phyloP scores from a whole-genome alignment of 352 stramenopile genomes.

The Pythium rishiriense region DNA sequence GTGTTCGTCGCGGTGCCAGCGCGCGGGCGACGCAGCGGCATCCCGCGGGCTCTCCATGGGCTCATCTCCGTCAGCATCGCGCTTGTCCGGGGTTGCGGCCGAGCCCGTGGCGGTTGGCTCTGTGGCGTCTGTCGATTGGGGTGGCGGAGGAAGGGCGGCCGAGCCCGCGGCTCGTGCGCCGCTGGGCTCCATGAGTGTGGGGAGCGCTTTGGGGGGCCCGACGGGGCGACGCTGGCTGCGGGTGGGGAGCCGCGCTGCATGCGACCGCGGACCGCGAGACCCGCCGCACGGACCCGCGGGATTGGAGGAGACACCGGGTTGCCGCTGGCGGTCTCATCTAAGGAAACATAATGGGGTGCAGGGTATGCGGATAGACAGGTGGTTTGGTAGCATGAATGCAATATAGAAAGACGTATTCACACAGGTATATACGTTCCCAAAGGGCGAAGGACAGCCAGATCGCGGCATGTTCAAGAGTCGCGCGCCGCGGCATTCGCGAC shows the following conservation, averaged over 20 bases:
- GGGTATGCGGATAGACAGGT: no score
- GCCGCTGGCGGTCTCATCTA: no score
- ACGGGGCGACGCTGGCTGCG: no score
- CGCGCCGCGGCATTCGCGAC: conserved; percentile 11
- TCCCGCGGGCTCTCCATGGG: conserved; percentile 19
- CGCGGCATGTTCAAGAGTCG: conserved; percentile 14
- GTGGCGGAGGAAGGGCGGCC: not conserved
- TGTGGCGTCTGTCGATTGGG: not conserved
- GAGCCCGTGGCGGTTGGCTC: not conserved
- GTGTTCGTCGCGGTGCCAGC: conserved; percentile 74
- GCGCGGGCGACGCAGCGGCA: conserved; percentile 1
- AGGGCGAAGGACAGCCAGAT: conserved; percentile 8
- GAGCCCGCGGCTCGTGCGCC: no score
- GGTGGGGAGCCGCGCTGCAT: no score
- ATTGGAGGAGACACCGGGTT: no score
- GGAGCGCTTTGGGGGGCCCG: no score
- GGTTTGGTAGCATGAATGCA: no score
- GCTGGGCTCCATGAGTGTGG: no score
- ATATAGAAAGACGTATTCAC: not conserved
- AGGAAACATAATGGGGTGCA: no score
- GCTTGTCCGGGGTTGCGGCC: not conserved
- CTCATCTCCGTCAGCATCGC: conserved; percentile 10
- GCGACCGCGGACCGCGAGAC: no score
- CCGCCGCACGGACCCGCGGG: no score
- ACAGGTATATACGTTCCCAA: not conserved